Evolutionary conservation across 1,284 basidiomycete genomes (phyloP), one percentile per base, ranked within the genome.

Genomic region (Ustilago vetiveriae): DNA sequence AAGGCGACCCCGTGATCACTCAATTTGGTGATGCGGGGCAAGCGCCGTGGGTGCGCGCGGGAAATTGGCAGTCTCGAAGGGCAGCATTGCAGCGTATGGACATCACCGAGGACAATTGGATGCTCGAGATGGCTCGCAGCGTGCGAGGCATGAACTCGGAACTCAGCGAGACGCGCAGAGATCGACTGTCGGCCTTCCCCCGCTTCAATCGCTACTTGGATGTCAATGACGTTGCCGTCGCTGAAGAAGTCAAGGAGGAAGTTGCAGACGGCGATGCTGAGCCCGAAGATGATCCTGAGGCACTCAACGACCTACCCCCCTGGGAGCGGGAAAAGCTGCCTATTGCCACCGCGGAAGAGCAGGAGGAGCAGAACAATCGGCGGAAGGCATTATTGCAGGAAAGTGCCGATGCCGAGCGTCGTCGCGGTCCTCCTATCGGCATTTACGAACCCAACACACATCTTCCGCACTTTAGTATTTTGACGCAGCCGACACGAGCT

Each of bases 31-130:
- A 82, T 43, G 67, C 72, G 0, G 80, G 80, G 5, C 64, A 72
- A 36, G 37, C 63, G 21, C 80, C 80, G 22, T 82, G 74, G 49
- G 74, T 75, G 39, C 72, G 80, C 17, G 72, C 76, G 3, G 73
- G 66, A 6, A 60, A 55, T 6, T 75, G 75, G 74, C 56, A 59
- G 42, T 63, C 65, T 33, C 65, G 76, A 30, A 63, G 65, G 32
- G 52, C 49, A 8, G 49, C 67, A 19, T 54, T 79, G 44, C 64
- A 74, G 39, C 69, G 78, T 8, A 51, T 72, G 23, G 75, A 81
- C 33, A 52, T 82, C 38, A 75, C 68, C 27, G 75, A 79, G 40
- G 72, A 79, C 40, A 82, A 82, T 47, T 82, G 80, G 80, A 78
- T 80, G 72, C 64, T 78, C 14, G 73, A 75, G 62, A 76, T 79